Conservation (phyloP, 2,329 filamentous ascomycete genomes). For the Neonectria coccinea region DNA sequence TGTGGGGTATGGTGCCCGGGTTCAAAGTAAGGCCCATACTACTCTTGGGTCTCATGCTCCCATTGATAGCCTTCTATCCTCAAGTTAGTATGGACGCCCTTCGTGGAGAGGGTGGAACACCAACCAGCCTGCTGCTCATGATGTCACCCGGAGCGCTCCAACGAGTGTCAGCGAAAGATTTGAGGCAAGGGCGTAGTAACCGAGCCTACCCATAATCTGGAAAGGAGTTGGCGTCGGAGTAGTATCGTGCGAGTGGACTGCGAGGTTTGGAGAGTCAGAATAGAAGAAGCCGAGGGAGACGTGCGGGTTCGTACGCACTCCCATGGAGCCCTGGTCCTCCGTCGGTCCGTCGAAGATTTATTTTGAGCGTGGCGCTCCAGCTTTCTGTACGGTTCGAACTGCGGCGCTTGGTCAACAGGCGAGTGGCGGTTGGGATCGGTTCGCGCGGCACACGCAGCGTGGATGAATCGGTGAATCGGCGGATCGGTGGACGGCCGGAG, state of each 20-base stretch:
- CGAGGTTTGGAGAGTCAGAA: slow-evolving; percentile 28
- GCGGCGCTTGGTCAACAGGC: slow-evolving; percentile 14
- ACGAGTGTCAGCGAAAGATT: slow-evolving; percentile 36
- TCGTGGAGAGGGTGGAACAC: slow-evolving; percentile 15
- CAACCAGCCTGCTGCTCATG: slow-evolving; percentile 42
- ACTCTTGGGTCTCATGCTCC: slow-evolving; percentile 34
- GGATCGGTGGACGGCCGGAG: not conserved
- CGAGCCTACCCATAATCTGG: slow-evolving; percentile 57
- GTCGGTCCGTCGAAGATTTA: slow-evolving; percentile 34
- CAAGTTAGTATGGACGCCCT: slow-evolving; percentile 25
- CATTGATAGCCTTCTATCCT: slow-evolving; percentile 43
- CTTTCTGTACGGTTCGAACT: slow-evolving; percentile 40
- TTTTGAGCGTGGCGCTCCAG: slow-evolving; percentile 45
- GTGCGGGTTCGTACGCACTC: slow-evolving; percentile 45
- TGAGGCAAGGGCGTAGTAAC: slow-evolving; percentile 20
- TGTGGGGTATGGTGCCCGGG: not conserved
- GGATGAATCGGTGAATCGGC: slow-evolving; percentile 2
- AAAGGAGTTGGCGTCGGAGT: slow-evolving; percentile 53
- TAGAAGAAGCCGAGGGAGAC: slow-evolving; percentile 27
- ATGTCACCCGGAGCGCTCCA: slow-evolving; percentile 44
- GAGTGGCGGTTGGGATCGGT: not conserved
- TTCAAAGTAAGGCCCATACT: slow-evolving; percentile 30
- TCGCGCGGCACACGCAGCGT: not conserved
- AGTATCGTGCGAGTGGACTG: slow-evolving; percentile 52
- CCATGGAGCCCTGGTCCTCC: slow-evolving; percentile 45